These are phyloP conservation scores for Serpula lacrymans DNA, from an alignment of 768 basidiomycete species.

Conservation along the genomic window DNA sequence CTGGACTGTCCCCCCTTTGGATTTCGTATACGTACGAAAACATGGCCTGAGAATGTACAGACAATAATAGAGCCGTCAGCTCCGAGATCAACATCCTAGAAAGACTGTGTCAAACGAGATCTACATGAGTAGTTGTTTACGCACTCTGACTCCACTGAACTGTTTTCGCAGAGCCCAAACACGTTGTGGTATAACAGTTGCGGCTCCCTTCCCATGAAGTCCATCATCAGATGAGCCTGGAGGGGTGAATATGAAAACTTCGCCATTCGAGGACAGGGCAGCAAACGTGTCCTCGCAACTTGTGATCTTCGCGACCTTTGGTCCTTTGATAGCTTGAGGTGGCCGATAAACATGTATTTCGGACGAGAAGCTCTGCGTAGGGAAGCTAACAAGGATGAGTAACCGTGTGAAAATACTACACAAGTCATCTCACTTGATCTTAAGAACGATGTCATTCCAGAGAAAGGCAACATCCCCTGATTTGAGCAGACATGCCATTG, in stretches of 20 bases:
- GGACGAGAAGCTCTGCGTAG: constrained; percentile 70
- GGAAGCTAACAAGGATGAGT: constrained; percentile 50
- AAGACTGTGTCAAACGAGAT: constrained; percentile 4
- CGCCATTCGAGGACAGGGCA: constrained; percentile 82
- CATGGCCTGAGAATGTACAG: constrained; percentile 93
- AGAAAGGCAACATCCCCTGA: constrained; percentile 81
- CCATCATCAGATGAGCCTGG: constrained; percentile 32
- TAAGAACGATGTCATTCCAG: constrained; percentile 72
- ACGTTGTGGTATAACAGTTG: constrained; percentile 73
- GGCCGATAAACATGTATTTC: constrained; percentile 79
- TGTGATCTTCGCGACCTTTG: constrained; percentile 76
- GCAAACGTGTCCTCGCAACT: constrained; percentile 79
- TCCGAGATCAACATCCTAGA: constrained; percentile 84
- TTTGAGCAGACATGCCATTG: constrained; percentile 77
- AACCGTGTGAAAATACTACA: constrained; percentile 1
- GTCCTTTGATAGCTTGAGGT: constrained; percentile 66
- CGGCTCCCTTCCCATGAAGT: constrained; percentile 7
- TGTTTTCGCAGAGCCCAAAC: constrained; percentile 88
- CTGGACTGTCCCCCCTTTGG: constrained; percentile 21
- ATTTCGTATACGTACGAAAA: constrained; percentile 76
- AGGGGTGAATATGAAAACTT: constrained; percentile 79
- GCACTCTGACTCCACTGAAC: constrained; percentile 76
- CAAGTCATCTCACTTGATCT: constrained; percentile 55
- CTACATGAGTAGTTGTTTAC: constrained; percentile 16
- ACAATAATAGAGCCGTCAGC: constrained; percentile 85